phyloP scores from a whole-genome alignment of 2,329 filamentous ascomycete species.

The Sclerotiophoma versabilis region DNA sequence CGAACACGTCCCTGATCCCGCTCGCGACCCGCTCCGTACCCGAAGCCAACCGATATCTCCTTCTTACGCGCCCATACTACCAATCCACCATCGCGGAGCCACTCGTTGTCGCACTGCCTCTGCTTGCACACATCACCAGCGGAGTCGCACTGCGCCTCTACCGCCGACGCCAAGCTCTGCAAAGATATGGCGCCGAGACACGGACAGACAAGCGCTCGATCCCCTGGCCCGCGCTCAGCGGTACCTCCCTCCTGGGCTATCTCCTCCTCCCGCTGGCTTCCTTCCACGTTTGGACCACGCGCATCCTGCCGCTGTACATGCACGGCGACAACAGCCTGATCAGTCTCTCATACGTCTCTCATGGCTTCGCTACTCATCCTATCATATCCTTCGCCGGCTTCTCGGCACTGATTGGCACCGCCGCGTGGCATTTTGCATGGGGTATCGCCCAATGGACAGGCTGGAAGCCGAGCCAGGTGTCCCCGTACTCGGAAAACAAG shows the following conservation, averaged over 20 bases:
- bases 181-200: constrained; percentile 76
- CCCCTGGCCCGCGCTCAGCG: constrained; percentile 75
- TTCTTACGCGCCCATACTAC: constrained; percentile 91
- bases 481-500: constrained; percentile 57
- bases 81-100: constrained; percentile 80
- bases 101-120: constrained; percentile 76
- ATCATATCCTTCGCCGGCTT: constrained; percentile 73
- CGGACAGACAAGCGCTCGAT: constrained; percentile 56
- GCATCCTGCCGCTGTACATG: constrained; percentile 74
- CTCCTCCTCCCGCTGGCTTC: constrained; percentile 68
- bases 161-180: constrained; percentile 73
- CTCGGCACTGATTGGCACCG: constrained; percentile 68
- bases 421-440: constrained; percentile 81
- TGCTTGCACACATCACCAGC: constrained; percentile 77
- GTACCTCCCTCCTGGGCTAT: constrained; percentile 77
- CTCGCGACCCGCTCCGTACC: constrained; percentile 59
- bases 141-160: constrained; percentile 80
- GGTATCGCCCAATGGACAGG: constrained; percentile 85
- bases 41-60: constrained; percentile 81
- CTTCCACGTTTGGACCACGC: constrained; percentile 78
- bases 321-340: constrained; percentile 89
- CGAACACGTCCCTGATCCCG: constrained; percentile 56
- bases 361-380: constrained; percentile 80
- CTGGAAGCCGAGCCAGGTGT: constrained; percentile 64
- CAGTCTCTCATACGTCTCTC: constrained; percentile 80